phyloP scores from a whole-genome alignment of 2,329 filamentous ascomycete species.

The Remersonia thermophila region DNA sequence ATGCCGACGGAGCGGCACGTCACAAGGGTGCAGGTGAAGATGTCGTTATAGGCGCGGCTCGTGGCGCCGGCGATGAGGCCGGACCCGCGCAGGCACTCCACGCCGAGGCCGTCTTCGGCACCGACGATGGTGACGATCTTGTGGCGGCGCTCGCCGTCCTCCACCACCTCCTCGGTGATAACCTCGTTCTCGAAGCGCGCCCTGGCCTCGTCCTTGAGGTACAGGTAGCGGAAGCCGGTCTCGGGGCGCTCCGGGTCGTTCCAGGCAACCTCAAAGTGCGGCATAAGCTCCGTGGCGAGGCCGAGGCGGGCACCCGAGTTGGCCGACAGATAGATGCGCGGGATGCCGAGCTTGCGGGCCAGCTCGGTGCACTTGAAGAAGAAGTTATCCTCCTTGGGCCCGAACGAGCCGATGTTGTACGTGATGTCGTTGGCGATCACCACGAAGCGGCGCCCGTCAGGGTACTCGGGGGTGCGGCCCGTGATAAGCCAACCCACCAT shows the following conservation, averaged over 20 bases:
- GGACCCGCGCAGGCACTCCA: conserved; percentile 92
- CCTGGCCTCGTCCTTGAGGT: conserved; percentile 77
- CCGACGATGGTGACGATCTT: conserved; percentile 91
- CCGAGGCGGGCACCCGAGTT: conserved; percentile 98
- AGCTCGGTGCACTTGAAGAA: conserved; percentile 99
- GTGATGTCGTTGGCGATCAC: conserved; percentile 99
- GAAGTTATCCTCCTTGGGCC: conserved; percentile 91
- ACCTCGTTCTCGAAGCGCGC: conserved; percentile 76
- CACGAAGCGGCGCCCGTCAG: conserved; percentile 80
- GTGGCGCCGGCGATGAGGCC: conserved; percentile 97
- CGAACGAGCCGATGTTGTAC: conserved; percentile 96
- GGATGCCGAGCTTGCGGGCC: conserved; percentile 85
- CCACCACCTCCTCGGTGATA: conserved; percentile 75
- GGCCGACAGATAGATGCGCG: conserved; percentile 92
- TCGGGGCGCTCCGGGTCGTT: conserved; percentile 73
- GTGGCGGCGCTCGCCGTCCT: conserved; percentile 80
- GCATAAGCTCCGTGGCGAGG: conserved; percentile 91
- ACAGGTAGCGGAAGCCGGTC: conserved; percentile 91
- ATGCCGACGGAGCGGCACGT: conserved; percentile 99
- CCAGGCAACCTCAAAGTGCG: conserved; percentile 95
- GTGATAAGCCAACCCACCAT: conserved; percentile 99
- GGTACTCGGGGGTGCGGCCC: conserved; percentile 90
- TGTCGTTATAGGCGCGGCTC: conserved; percentile 93
- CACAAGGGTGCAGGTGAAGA: conserved; percentile 95
- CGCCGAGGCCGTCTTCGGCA: conserved; percentile 89